Evolutionary conservation across 2,329 filamentous ascomycete genomes (phyloP).

Genomic region (Ceratocystis albifundus): DNA sequence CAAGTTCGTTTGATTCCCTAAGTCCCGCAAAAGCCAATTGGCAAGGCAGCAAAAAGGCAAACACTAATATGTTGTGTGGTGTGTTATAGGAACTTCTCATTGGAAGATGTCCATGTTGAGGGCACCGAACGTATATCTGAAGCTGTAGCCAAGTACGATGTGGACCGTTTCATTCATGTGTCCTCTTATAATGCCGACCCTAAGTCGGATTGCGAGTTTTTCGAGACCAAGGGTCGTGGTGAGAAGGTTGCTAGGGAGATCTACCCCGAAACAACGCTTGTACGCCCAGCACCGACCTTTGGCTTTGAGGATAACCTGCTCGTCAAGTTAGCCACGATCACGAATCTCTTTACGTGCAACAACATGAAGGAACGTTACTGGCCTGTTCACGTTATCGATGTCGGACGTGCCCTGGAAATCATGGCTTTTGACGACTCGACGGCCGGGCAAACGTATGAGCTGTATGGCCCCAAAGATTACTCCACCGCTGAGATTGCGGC

Average conservation of each 20-base stretch:
- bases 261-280: constrained; percentile 94
- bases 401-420: constrained; percentile 74
- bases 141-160: constrained; percentile 92
- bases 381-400: constrained; percentile 89
- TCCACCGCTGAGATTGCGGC: constrained; percentile 75
- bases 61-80: neutral
- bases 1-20: constrained; percentile 50
- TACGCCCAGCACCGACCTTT: constrained; percentile 85
- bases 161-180: constrained; percentile 92
- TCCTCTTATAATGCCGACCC: constrained; percentile 84
- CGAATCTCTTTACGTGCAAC: constrained; percentile 81
- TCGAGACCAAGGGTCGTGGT: constrained; percentile 73
- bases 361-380: constrained; percentile 83
- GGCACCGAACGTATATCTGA: constrained; percentile 85
- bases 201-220: constrained; percentile 78
- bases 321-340: constrained; percentile 66
- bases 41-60: neutral
- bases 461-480: constrained; percentile 90
- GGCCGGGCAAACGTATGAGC: constrained; percentile 80
- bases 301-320: constrained; percentile 91
- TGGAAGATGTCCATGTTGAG: constrained; percentile 87
- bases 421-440: constrained; percentile 90
- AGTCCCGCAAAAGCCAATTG: neutral
- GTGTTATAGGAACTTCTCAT: constrained; percentile 68
- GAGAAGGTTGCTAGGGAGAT: constrained; percentile 77